Percentiles rank a stretch among this genome's conserved stretches.
phyloP scores from a whole-genome alignment of 257 asterid genomes.

The Coffea eugenioides region DNA sequence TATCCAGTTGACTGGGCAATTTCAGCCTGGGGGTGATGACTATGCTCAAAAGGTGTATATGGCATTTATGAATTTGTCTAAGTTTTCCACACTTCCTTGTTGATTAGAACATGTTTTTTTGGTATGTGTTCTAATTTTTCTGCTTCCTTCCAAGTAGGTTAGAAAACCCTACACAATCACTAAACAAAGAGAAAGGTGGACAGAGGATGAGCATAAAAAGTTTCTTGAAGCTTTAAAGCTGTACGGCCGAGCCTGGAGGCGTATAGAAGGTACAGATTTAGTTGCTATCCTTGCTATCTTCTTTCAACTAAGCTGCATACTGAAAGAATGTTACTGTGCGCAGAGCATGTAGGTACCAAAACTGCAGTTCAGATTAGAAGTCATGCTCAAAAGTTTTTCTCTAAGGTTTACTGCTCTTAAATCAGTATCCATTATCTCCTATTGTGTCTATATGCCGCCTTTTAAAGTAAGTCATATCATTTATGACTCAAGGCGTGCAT shows the following conservation, averaged over 20 bases:
- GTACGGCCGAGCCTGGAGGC: conserved; percentile 93
- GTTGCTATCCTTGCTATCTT: neutral
- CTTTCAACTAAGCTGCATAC: neutral
- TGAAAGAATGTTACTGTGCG: conserved; percentile 11
- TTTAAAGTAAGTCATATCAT: conserved; percentile 48
- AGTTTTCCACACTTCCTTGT: neutral
- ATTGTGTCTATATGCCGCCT: conserved; percentile 42
- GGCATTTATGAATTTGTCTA: neutral
- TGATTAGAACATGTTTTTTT: neutral
- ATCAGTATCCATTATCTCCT: conserved; percentile 42
- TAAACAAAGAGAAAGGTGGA: conserved; percentile 95
- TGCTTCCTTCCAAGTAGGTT: conserved; percentile 36
- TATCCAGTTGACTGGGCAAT: conserved; percentile 38
- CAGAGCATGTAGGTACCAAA: conserved; percentile 92
- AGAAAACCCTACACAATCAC: conserved; percentile 90
- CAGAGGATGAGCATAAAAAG: conserved; percentile 82
- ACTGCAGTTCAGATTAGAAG: conserved; percentile 98
- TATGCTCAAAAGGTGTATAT: conserved; percentile 59
- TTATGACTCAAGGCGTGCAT: conserved; percentile 49
- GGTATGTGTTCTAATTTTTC: conserved; percentile 3
- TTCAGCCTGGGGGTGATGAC: conserved; percentile 45
- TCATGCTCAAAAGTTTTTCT: conserved; percentile 95
- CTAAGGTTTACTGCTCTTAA: conserved; percentile 78
- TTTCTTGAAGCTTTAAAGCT: conserved; percentile 86
- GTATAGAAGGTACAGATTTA: conserved; percentile 67